These are phyloP conservation scores for Trametes hirsuta DNA, from an alignment of 1,284 basidiomycete species.

Conservation along the genomic window DNA sequence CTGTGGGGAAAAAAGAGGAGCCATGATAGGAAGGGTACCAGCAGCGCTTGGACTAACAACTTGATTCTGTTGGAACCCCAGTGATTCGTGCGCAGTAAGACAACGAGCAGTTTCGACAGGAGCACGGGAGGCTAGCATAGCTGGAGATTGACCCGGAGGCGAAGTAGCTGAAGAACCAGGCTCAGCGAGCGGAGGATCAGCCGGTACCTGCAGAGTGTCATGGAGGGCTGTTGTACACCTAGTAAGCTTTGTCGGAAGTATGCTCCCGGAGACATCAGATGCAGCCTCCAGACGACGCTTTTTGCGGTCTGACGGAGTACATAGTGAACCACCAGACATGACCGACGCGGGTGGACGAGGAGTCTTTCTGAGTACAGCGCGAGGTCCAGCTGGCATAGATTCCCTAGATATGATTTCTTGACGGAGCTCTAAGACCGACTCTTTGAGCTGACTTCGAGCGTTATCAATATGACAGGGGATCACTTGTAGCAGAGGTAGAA, in stretches of 20 bases:
- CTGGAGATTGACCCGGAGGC: neutral
- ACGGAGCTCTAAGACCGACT: conserved; percentile 34
- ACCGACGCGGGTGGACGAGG: neutral
- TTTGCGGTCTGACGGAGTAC: conserved; percentile 2
- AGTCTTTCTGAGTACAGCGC: neutral
- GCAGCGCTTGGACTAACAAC: too few species aligned
- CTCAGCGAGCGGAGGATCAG: too few species aligned
- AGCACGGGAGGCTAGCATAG: too few species aligned
- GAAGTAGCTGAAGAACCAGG: neutral
- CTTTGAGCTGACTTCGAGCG: conserved; percentile 45
- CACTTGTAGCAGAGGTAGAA: conserved; percentile 60
- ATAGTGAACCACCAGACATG: neutral
- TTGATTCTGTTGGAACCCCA: too few species aligned
- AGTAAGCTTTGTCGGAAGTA: neutral
- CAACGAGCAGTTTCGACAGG: too few species aligned
- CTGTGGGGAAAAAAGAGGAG: too few species aligned
- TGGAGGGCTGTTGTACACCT: too few species aligned
- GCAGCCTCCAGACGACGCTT: conserved; percentile 18
- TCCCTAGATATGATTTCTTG: neutral
- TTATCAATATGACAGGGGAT: conserved; percentile 59
- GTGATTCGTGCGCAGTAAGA: too few species aligned
- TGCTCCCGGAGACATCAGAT: neutral
- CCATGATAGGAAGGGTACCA: too few species aligned
- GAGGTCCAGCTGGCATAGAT: neutral
- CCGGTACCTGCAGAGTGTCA: too few species aligned